Evolutionary conservation across 345 rosid genomes (phyloP).

Genomic region (Eutrema japonicum): DNA sequence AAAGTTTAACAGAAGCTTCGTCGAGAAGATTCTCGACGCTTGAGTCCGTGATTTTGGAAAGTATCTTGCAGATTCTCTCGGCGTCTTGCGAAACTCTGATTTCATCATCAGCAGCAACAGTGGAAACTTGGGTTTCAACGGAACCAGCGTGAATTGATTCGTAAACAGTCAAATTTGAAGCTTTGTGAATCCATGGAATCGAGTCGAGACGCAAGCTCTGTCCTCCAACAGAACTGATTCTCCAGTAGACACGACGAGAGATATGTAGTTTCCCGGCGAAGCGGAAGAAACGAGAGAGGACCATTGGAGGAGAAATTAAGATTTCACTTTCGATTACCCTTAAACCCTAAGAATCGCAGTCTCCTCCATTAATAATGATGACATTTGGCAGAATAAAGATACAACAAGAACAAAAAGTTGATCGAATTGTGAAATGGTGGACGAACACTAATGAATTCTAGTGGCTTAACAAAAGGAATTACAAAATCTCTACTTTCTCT

Average conservation of each 20-base stretch:
- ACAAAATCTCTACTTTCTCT: conserved; percentile 34
- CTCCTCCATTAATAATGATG: neutral
- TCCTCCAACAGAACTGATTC: neutral
- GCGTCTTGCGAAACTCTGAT: conserved; percentile 48
- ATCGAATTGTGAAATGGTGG: conserved; percentile 24
- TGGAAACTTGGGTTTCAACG: conserved; percentile 41
- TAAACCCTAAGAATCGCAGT: conserved; percentile 1
- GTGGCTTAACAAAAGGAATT: conserved; percentile 28
- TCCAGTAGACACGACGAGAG: conserved; percentile 14
- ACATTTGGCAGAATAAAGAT: conserved; percentile 18
- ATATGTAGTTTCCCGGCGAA: conserved; percentile 26
- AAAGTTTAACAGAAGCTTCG: conserved; percentile 51
- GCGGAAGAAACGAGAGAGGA: conserved; percentile 35
- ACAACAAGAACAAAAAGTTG: conserved; percentile 24
- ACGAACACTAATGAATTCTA: neutral
- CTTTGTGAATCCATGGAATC: conserved; percentile 29
- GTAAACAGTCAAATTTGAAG: conserved; percentile 17
- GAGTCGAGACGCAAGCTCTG: conserved; percentile 30
- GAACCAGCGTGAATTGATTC: conserved; percentile 42
- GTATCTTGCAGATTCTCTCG: conserved; percentile 56
- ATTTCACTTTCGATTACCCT: neutral
- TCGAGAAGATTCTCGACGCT: conserved; percentile 46
- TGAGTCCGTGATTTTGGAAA: conserved; percentile 46
- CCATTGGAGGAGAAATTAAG: conserved; percentile 44
- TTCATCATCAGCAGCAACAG: neutral